These are phyloP conservation scores for Hippophae gyantsensis DNA, from an alignment of 306 rosid genomes.

Conservation along the genomic window DNA sequence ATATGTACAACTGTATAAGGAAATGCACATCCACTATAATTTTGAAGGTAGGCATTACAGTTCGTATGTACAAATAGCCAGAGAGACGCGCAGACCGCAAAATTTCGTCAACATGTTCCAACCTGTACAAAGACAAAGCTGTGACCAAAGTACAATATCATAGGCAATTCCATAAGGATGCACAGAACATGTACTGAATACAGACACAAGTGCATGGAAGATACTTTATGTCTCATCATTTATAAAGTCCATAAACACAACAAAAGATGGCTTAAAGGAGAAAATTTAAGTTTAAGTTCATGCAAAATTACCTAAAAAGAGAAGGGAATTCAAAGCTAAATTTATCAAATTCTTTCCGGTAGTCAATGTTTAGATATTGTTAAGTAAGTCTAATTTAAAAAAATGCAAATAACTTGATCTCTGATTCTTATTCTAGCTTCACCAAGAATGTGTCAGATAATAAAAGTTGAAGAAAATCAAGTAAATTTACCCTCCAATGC, in stretches of 20 bases:
- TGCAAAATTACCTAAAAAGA: no score
- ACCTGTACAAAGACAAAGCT: conserved; percentile 30
- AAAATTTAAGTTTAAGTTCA: no score
- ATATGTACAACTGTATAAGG: background rate
- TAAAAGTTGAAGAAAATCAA: no score
- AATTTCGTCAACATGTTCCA: conserved; percentile 71
- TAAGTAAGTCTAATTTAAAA: no score
- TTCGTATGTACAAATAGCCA: conserved; percentile 73
- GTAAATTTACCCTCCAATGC: no score
- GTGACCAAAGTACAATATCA: background rate
- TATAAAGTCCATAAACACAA: background rate
- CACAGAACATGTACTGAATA: background rate
- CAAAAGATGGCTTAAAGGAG: no score
- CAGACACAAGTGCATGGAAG: background rate
- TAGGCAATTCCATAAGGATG: background rate
- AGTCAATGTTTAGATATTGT: no score
- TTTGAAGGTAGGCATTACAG: conserved; percentile 36
- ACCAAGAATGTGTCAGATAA: no score
- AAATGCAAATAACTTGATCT: no score
- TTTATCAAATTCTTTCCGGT: no score
- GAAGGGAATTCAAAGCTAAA: no score
- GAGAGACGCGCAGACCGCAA: conserved; percentile 74
- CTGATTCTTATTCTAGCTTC: no score
- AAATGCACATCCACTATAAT: conserved; percentile 9
- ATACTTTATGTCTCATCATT: background rate